phyloP scores from a whole-genome alignment of 1,284 basidiomycete species.

The Cutaneotrichosporon sp. region DNA sequence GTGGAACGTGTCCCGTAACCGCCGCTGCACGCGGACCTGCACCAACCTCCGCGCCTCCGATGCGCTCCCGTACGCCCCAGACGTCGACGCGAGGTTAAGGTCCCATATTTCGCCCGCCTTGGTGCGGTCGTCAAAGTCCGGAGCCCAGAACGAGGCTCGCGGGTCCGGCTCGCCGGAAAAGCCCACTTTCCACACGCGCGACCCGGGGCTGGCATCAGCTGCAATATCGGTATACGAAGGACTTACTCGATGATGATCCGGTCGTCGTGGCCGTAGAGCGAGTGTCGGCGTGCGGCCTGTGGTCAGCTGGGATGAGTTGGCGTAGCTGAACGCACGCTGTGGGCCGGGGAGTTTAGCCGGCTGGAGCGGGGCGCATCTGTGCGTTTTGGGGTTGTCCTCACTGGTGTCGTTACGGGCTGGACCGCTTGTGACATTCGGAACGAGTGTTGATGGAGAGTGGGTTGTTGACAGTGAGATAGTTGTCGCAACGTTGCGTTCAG shows the following conservation, averaged over 20 bases:
- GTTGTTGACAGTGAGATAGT: too few species aligned
- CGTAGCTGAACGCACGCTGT: background rate
- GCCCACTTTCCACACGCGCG: conserved; percentile 49
- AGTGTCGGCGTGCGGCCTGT: conserved; percentile 46
- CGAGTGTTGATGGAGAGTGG: too few species aligned
- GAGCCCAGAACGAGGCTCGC: conserved; percentile 41
- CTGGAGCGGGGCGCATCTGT: background rate
- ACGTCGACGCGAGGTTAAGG: conserved; percentile 32
- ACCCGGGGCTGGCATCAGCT: conserved; percentile 38
- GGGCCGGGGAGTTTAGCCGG: background rate
- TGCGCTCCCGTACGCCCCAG: conserved; percentile 40
- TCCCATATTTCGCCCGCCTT: conserved; percentile 36
- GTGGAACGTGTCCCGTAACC: conserved; percentile 72
- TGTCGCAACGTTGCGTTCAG: too few species aligned
- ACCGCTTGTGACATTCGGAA: background rate
- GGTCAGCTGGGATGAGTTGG: background rate
- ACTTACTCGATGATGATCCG: conserved; percentile 49
- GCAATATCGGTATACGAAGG: background rate
- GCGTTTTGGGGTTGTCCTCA: background rate
- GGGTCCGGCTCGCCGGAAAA: conserved; percentile 50
- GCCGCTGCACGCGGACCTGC: conserved; percentile 62
- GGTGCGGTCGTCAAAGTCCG: conserved; percentile 7
- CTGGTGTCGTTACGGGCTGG: background rate
- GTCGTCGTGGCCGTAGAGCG: conserved; percentile 50
- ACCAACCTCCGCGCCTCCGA: conserved; percentile 68